Evolutionary conservation across 1,284 basidiomycete species (phyloP).

Genomic region (Cystobasidiaceae sp.): DNA sequence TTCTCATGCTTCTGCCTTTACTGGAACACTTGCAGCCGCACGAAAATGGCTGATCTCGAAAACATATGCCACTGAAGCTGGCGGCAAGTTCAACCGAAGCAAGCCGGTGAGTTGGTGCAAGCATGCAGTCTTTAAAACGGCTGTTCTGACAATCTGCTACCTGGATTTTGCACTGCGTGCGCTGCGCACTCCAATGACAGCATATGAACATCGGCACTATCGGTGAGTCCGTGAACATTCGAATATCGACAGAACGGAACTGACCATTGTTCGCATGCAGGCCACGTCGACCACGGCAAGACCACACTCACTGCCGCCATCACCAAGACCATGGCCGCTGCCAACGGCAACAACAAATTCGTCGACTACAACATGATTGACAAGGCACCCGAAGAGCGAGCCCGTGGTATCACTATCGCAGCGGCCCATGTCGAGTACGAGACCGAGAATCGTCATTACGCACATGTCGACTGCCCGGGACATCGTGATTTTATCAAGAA

Average conservation of each 20-base stretch:
- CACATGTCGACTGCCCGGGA: conserved; percentile 98
- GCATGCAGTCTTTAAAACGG: not conserved
- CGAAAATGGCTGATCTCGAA: conserved; percentile 16
- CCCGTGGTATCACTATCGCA: conserved; percentile 95
- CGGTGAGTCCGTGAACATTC: conserved; percentile 12
- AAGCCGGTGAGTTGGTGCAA: conserved; percentile 20
- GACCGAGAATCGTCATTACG: conserved; percentile 85
- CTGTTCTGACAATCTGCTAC: too few relatives aligned
- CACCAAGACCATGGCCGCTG: conserved; percentile 83
- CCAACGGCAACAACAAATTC: conserved; percentile 78
- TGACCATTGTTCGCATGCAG: not conserved
- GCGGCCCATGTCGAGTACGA: conserved; percentile 95
- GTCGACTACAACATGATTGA: conserved; percentile 97
- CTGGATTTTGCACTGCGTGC: too few relatives aligned
- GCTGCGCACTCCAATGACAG: too few relatives aligned
- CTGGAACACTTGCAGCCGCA: not conserved
- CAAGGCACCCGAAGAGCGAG: conserved; percentile 99
- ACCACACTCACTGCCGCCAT: conserved; percentile 98
- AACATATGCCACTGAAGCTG: conserved; percentile 32
- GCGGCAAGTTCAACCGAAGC: conserved; percentile 29
- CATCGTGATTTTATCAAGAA: conserved; percentile 64
- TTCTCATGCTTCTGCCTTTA: not conserved
- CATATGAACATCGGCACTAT: conserved; percentile 49
- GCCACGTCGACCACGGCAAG: conserved; percentile 51
- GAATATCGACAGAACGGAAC: not conserved